Evolutionary conservation across 495 filamentous ascomycete genomes (phyloP).

Genomic region (Chaetomium cochliodes): DNA sequence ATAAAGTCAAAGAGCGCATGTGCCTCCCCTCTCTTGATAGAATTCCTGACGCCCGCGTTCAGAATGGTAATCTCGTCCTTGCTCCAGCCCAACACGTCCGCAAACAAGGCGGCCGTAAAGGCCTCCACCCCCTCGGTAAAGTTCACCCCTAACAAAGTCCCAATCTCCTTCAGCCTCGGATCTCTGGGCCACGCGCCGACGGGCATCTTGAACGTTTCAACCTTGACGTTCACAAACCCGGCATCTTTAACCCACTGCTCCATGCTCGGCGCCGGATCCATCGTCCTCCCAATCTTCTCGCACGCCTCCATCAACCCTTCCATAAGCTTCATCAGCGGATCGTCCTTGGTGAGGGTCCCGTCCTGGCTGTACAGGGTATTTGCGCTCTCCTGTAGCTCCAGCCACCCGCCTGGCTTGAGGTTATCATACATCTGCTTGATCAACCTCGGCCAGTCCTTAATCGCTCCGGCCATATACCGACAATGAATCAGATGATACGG

Average conservation of each 20-base stretch:
- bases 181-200: conserved; percentile 48
- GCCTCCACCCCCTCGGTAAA: conserved; percentile 36
- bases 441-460: conserved; percentile 50
- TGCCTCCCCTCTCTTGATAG: conserved; percentile 25
- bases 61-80: conserved; percentile 35
- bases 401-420: conserved; percentile 50
- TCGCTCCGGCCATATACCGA: conserved; percentile 50
- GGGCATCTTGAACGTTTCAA: conserved; percentile 37
- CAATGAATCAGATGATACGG: conserved; percentile 56
- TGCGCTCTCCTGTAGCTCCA: conserved; percentile 52
- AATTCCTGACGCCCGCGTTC: conserved; percentile 30
- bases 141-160: conserved; percentile 39
- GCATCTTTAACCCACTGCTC: conserved; percentile 34
- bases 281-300: conserved; percentile 30
- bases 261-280: conserved; percentile 25
- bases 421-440: conserved; percentile 47
- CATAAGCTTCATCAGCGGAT: conserved; percentile 41
- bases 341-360: conserved; percentile 37
- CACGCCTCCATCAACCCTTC: conserved; percentile 37
- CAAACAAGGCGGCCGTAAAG: conserved; percentile 35
- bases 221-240: conserved; percentile 41
- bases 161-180: conserved; percentile 50
- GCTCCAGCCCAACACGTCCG: conserved; percentile 36
- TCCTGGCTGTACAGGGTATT: conserved; percentile 40
- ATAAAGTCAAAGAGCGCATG: conserved; percentile 31